Conservation (phyloP, 768 basidiomycete species). For the Lentinus tigrinus region DNA sequence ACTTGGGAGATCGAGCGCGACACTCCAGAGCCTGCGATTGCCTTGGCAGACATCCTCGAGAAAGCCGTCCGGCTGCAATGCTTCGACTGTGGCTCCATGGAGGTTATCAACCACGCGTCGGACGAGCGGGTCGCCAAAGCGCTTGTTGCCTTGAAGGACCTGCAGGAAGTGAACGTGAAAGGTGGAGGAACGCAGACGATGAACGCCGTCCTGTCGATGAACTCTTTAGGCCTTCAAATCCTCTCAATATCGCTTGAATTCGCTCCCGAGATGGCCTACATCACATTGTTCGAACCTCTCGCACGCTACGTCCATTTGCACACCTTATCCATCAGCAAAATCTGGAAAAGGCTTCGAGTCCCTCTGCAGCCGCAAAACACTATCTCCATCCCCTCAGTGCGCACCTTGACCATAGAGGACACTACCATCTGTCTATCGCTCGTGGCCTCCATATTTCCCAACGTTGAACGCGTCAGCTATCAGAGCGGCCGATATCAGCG, state of each 20-base stretch:
- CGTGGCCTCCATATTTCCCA: background rate
- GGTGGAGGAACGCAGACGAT: background rate
- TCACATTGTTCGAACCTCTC: background rate
- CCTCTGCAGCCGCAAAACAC: background rate
- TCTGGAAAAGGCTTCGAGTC: background rate
- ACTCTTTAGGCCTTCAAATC: background rate
- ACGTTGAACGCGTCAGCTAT: background rate
- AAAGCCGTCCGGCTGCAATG: background rate
- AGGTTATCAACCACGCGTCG: background rate
- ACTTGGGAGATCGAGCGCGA: constrained; percentile 3
- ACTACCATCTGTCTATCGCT: background rate
- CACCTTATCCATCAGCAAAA: background rate
- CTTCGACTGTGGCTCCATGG: constrained; percentile 10
- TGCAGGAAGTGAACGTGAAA: background rate
- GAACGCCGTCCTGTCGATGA: background rate
- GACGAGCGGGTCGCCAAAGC: background rate
- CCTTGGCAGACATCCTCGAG: constrained; percentile 5
- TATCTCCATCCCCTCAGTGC: background rate
- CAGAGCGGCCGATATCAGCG: background rate
- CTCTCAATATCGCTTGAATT: background rate
- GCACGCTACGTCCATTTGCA: background rate
- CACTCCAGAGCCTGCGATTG: background rate
- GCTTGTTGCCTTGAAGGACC: background rate
- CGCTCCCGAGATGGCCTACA: background rate
- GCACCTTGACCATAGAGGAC: background rate